Percentiles rank a stretch among this genome's conserved stretches.
These are phyloP conservation scores for Primulina tabacum DNA, from an alignment of 257 asterid species.

Conservation along the genomic window DNA sequence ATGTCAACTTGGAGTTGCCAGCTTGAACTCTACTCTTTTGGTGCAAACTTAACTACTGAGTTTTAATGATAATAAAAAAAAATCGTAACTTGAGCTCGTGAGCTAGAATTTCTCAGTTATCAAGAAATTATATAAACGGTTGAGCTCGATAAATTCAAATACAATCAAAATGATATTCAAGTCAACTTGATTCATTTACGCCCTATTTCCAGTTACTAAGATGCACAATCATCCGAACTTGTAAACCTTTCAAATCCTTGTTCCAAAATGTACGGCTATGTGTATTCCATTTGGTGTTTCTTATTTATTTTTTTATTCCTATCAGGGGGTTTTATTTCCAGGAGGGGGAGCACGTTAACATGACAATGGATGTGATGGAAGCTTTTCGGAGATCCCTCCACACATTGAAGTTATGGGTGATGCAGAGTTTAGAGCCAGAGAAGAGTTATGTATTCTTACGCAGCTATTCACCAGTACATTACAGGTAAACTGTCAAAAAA, in stretches of 20 bases:
- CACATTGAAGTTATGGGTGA: conserved; percentile 55
- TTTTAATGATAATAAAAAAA: too few species aligned
- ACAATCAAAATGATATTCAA: not conserved
- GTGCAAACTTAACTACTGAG: not conserved
- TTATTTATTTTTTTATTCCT: not conserved
- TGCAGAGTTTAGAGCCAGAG: conserved; percentile 34
- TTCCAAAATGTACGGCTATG: not conserved
- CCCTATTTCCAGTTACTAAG: not conserved
- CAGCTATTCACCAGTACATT: conserved; percentile 88
- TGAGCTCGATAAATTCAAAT: not conserved
- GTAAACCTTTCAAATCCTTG: not conserved
- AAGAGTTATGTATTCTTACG: conserved; percentile 59
- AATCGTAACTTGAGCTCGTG: not conserved
- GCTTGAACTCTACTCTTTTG: not conserved
- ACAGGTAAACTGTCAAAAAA: conserved; percentile 30
- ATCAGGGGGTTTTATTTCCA: conserved; percentile 83
- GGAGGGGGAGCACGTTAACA: conserved; percentile 57
- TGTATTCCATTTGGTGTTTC: not conserved
- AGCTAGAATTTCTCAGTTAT: not conserved
- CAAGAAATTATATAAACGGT: too few species aligned
- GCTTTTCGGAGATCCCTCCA: conserved; percentile 66
- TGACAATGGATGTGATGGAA: conserved; percentile 72
- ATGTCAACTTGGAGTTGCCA: too few species aligned
- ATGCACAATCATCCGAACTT: not conserved
- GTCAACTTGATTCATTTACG: too few species aligned